phyloP scores from a whole-genome alignment of 2,329 filamentous ascomycete species.

The Penicillium brevicompactum region DNA sequence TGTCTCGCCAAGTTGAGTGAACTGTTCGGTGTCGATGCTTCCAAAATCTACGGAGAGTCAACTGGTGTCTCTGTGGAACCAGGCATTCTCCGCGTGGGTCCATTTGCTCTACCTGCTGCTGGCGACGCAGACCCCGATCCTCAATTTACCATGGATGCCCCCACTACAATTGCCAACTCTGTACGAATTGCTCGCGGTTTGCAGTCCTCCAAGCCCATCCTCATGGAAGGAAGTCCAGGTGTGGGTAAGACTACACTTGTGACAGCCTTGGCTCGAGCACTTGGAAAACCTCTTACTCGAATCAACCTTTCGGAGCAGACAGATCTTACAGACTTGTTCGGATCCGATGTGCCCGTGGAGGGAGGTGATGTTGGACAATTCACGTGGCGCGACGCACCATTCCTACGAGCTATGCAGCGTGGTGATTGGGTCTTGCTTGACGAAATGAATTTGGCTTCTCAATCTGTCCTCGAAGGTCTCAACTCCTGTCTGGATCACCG shows the following conservation, averaged over 20 bases:
- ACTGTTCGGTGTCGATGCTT: conserved; percentile 66
- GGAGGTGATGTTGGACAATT: conserved; percentile 90
- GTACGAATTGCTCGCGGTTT: conserved; percentile 89
- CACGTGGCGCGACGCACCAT: conserved; percentile 92
- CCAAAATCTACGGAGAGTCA: conserved; percentile 64
- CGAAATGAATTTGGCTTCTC: conserved; percentile 98
- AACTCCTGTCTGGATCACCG: conserved; percentile 97
- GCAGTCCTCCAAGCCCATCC: conserved; percentile 84
- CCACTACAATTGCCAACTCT: conserved; percentile 85
- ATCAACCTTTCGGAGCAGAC: conserved; percentile 99
- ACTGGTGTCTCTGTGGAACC: conserved; percentile 61
- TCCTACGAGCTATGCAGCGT: conserved; percentile 92
- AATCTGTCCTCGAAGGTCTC: conserved; percentile 92
- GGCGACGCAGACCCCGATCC: conserved; percentile 54
- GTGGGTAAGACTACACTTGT: conserved; percentile 97
- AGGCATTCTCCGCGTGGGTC: conserved; percentile 66
- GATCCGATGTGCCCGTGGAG: conserved; percentile 92
- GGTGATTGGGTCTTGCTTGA: conserved; percentile 96
- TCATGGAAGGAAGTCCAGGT: conserved; percentile 95
- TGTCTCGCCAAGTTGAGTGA: conserved; percentile 74
- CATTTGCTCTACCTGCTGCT: conserved; percentile 67
- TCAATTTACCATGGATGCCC: conserved; percentile 79
- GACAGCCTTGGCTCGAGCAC: conserved; percentile 76
- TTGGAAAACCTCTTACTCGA: conserved; percentile 79
- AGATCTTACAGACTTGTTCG: conserved; percentile 95